Percentiles rank a stretch among this genome's conserved stretches.
Conservation (phyloP, 2,329 filamentous ascomycete species). For the Neophaeococcomyces aloes region DNA sequence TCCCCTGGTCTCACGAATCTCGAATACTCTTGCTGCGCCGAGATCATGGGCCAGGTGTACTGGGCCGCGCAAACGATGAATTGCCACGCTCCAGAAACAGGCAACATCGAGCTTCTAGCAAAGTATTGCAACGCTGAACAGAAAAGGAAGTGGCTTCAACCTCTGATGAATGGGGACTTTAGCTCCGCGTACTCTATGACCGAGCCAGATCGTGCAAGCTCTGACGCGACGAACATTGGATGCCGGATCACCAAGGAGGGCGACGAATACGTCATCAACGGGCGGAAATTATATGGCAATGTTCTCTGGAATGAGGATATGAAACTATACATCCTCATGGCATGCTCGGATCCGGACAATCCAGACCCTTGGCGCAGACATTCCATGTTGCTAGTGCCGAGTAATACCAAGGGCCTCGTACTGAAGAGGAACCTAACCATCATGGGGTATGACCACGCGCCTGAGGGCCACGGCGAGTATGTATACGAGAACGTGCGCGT, state of each 20-base stretch:
- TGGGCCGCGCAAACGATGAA: conserved; percentile 49
- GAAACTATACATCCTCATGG: conserved; percentile 80
- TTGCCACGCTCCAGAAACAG: conserved; percentile 71
- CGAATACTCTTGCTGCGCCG: conserved; percentile 84
- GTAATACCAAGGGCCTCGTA: conserved; percentile 64
- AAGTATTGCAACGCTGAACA: conserved; percentile 47
- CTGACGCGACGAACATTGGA: conserved; percentile 74
- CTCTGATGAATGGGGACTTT: conserved; percentile 64
- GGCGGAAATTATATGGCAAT: conserved; percentile 27
- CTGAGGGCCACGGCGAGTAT: conserved; percentile 79
- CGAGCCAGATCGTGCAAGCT: conserved; percentile 65
- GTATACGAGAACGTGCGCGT: conserved; percentile 71
- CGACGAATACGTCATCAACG: conserved; percentile 74
- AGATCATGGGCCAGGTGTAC: conserved; percentile 67
- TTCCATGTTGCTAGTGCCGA: conserved; percentile 70
- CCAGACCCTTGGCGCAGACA: conserved; percentile 67
- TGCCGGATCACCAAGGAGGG: conserved; percentile 62
- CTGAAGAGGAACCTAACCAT: conserved; percentile 76
- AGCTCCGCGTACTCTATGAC: conserved; percentile 77
- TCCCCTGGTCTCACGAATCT: conserved; percentile 78
- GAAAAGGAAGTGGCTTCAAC: conserved; percentile 63
- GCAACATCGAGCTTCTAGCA: conserved; percentile 77
- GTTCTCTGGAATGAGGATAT: conserved; percentile 14
- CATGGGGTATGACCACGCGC: conserved; percentile 71
- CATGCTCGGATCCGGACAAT: conserved; percentile 64